Evolutionary conservation across 108 stramenopile species (phyloP).

Genomic region (Cyclotella distinguenda): DNA sequence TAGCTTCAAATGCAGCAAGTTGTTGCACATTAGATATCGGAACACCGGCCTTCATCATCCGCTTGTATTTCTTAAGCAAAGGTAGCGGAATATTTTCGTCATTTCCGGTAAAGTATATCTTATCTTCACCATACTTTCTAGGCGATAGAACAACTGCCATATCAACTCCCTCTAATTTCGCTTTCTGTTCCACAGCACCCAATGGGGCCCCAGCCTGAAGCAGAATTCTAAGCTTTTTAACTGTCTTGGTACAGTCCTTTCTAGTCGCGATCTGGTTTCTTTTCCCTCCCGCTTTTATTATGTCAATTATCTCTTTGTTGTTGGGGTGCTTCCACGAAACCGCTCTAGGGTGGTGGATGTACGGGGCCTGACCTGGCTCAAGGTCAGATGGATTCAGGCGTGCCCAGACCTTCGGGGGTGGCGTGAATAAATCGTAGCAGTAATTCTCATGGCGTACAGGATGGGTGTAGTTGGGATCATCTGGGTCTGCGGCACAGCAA

Average conservation of each 20-base stretch:
- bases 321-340: conserved; percentile 20
- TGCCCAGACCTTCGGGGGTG: conserved; percentile 6
- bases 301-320: neutral
- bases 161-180: conserved; percentile 50
- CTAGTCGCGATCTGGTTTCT: neutral
- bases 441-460: neutral
- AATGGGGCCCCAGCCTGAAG: conserved; percentile 47
- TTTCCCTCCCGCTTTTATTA: neutral
- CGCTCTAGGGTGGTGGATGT: neutral
- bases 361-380: conserved; percentile 10
- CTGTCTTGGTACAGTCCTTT: conserved; percentile 10
- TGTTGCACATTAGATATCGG: conserved; percentile 42
- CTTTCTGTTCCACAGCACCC: conserved; percentile 50
- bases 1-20: conserved; percentile 34
- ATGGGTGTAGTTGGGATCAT: neutral
- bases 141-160: conserved; percentile 23
- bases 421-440: neutral
- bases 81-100: conserved; percentile 21
- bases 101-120: neutral
- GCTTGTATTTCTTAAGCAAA: conserved; percentile 58
- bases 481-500: too few species aligned
- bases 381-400: conserved; percentile 3
- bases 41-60: conserved; percentile 45
- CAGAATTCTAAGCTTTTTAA: conserved; percentile 50
- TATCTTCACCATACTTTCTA: neutral